phyloP scores from a whole-genome alignment of 805 yeast genomes.

The Yarrowia sp. region DNA sequence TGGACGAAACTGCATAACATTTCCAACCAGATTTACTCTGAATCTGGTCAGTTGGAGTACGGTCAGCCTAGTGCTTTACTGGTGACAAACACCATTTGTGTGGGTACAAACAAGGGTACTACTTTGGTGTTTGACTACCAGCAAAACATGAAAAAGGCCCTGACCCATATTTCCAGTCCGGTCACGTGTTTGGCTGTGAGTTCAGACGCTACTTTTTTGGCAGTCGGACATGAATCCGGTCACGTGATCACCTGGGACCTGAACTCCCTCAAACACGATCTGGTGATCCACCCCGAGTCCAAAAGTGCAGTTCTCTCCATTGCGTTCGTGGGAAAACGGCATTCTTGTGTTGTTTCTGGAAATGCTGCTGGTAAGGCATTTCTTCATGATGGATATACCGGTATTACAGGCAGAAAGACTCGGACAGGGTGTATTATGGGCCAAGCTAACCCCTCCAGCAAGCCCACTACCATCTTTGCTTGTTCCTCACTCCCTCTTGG shows the following conservation, averaged over 20 bases:
- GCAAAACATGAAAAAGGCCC: slow-evolving; percentile 53
- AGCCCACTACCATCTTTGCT: slow-evolving; percentile 41
- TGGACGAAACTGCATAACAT: slow-evolving; percentile 47
- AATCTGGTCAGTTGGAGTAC: slow-evolving; percentile 40
- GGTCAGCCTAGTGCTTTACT: slow-evolving; percentile 53
- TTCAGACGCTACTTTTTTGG: slow-evolving; percentile 65
- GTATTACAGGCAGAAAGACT: slow-evolving; percentile 50
- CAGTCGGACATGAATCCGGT: slow-evolving; percentile 69
- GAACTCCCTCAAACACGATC: slow-evolving; percentile 26
- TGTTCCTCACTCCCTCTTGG: slow-evolving; percentile 62
- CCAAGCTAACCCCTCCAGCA: slow-evolving; percentile 26
- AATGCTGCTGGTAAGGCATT: slow-evolving; percentile 59
- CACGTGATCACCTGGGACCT: slow-evolving; percentile 68
- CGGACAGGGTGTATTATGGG: slow-evolving; percentile 48
- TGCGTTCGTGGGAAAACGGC: slow-evolving; percentile 50
- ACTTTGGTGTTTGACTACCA: slow-evolving; percentile 66
- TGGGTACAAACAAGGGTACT: slow-evolving; percentile 71
- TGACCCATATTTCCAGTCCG: slow-evolving; percentile 46
- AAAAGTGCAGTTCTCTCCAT: slow-evolving; percentile 38
- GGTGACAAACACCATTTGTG: slow-evolving; percentile 38
- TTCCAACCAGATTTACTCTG: slow-evolving; percentile 42
- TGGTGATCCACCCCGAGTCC: slow-evolving; percentile 36
- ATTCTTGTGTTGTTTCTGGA: slow-evolving; percentile 54
- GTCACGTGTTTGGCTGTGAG: slow-evolving; percentile 61
- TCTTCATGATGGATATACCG: slow-evolving; percentile 61